Base-by-base conservation (phyloP, 116 monocot species). In the Posidonia oceanica region DNA sequence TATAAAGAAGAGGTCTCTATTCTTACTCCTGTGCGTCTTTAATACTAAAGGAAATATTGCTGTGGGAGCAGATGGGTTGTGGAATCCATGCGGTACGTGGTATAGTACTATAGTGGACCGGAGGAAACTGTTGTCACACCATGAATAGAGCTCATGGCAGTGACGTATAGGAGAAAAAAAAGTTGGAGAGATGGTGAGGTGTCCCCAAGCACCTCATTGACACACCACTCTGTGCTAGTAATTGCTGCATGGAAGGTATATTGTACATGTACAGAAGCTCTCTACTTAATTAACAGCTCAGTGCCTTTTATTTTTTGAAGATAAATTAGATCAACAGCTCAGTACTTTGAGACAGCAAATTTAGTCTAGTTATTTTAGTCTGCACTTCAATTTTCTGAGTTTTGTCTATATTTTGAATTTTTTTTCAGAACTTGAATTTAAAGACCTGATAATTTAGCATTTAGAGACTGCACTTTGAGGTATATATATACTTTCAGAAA, bases 61-160 rank as follows among this genome's bases (percentile, higher is more conserved):
- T 56, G 55, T 56, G 14, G 55, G n/a, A 56, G 4, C 55, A 56
- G 55, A 56, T 56, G 55, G 55, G 55, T 0, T 56, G 55, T 56
- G 55, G 55, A 56, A 56, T 56, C 55, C 55, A 14, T 56, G 55
- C 29, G 29, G 29, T 29, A 29, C 29, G 29, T 29, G 29, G 29
- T 29, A 1, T 29, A n/a, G n/a, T n/a, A n/a, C n/a, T n/a, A n/a
- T n/a, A 29, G 29, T 29, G 1, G 29, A 29, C 29, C 29, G 29
- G 29, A 29, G 29, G 55, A 56, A 56, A 56, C 55, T 56, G 55
- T 56, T 56, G 13, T 56, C 55, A 56, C 55, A 56, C 55, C n/a
- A 56, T 56, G 55, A 56, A 56, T 56, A 56, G 55, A 56, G 55
- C 1, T 56, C 55, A 56, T 56, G 55, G n/a, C 55, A 56, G 55